These are phyloP conservation scores for Calophaca sinica DNA, from an alignment of 306 rosid genomes.

Conservation along the genomic window DNA sequence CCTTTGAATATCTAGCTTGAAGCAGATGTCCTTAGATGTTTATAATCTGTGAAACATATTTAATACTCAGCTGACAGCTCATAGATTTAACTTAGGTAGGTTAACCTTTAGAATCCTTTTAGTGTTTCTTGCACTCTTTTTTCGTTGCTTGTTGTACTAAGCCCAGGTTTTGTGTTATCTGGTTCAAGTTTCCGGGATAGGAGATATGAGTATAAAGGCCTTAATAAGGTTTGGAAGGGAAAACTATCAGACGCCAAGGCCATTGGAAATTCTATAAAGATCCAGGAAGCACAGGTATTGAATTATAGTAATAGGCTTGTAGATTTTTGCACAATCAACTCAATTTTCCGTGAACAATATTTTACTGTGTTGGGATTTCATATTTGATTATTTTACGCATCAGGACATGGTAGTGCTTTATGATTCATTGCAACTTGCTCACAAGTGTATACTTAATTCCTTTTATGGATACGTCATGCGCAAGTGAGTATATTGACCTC, in stretches of 20 bases:
- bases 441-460: constrained; percentile 91
- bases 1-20: constrained; percentile 31
- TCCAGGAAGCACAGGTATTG: constrained; percentile 97
- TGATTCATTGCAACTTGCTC: constrained; percentile 91
- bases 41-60: constrained; percentile 26
- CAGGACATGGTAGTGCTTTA: constrained; percentile 97
- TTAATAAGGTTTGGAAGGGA: constrained; percentile 98
- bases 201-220: constrained; percentile 97
- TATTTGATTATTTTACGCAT: constrained; percentile 46
- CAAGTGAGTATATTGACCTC: constrained; percentile 71
- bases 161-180: constrained; percentile 42
- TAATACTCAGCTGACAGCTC: neutral
- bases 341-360: constrained; percentile 33
- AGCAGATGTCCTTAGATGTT: constrained; percentile 29
- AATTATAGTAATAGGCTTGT: constrained; percentile 48
- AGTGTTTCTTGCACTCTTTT: constrained; percentile 11
- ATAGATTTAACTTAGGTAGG: constrained; percentile 29
- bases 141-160: constrained; percentile 46
- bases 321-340: constrained; percentile 38
- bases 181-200: constrained; percentile 92
- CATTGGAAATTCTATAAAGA: constrained; percentile 81
- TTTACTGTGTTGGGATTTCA: constrained; percentile 14
- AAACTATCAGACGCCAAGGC: constrained; percentile 90
- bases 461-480: constrained; percentile 97
- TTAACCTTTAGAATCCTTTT: constrained; percentile 21